These are phyloP conservation scores for Fusarium nanum DNA, from an alignment of 2,329 filamentous ascomycete genomes.

Conservation along the genomic window DNA sequence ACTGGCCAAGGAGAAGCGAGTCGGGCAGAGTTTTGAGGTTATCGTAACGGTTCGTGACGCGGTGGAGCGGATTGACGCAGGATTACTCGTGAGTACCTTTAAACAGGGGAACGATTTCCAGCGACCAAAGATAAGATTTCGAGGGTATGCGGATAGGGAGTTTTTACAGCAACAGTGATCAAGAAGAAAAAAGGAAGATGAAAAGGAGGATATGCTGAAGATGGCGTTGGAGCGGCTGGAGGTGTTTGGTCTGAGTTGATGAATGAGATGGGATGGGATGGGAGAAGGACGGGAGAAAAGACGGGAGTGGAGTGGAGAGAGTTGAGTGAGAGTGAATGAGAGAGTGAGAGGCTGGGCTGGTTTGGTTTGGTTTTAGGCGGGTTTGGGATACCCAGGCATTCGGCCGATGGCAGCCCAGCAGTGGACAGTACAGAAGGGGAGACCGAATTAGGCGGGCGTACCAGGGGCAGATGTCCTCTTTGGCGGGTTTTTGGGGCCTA, in stretches of 20 bases:
- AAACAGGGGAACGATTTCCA: constrained; percentile 24
- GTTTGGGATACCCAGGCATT: constrained; percentile 40
- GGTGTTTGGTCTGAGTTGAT: constrained; percentile 28
- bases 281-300: constrained; percentile 33
- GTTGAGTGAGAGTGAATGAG: constrained; percentile 27
- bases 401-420: constrained; percentile 25
- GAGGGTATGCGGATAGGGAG: constrained; percentile 25
- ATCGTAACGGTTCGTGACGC: constrained; percentile 44
- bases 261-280: not conserved
- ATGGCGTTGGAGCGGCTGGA: constrained; percentile 37
- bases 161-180: constrained; percentile 30
- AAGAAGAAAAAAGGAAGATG: constrained; percentile 28
- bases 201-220: constrained; percentile 30
- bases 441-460: constrained; percentile 36
- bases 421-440: constrained; percentile 28
- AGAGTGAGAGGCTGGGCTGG: constrained; percentile 38
- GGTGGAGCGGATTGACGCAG: constrained; percentile 40
- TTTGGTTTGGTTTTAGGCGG: constrained; percentile 44
- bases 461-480: constrained; percentile 27
- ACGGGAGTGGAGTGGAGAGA: constrained; percentile 29
- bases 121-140: constrained; percentile 15
- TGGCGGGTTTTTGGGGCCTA: constrained; percentile 24
- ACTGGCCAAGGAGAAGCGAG: constrained; percentile 36
- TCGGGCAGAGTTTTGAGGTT: constrained; percentile 38
- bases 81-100: constrained; percentile 30